A percentile compares a stretch with the other conserved stretches of the same genome.
These are phyloP conservation scores for Cryptococcus sp. DNA, from an alignment of 1,284 basidiomycete genomes.

Conservation along the genomic window DNA sequence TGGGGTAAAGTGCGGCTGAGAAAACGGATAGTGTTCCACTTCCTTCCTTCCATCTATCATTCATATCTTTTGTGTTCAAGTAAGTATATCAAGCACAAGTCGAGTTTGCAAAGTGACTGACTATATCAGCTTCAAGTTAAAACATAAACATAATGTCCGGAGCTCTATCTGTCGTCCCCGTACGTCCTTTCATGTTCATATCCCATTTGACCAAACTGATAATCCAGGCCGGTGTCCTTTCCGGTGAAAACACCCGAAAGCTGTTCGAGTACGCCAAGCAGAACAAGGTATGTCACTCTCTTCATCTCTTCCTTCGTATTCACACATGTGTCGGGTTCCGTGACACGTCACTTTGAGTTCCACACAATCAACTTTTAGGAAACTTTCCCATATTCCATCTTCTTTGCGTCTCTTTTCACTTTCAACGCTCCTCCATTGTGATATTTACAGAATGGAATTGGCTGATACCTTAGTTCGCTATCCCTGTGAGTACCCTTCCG, in stretches of 20 bases:
- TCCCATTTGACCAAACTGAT: too few species aligned
- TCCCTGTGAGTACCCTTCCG: slow-evolving; percentile 60
- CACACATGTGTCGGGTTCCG: background rate
- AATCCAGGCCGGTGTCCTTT: slow-evolving; percentile 80
- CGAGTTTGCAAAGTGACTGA: background rate
- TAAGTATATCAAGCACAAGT: background rate
- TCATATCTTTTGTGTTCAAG: background rate
- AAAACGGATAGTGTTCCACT: too few species aligned
- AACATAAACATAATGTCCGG: slow-evolving; percentile 13
- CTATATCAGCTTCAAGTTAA: background rate
- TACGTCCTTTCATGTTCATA: slow-evolving; percentile 8
- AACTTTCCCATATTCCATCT: background rate
- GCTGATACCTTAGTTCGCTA: slow-evolving; percentile 61
- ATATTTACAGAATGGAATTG: slow-evolving; percentile 1
- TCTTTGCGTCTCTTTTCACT: background rate
- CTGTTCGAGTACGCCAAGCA: slow-evolving; percentile 82
- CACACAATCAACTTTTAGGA: too few species aligned
- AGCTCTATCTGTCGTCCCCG: slow-evolving; percentile 43
- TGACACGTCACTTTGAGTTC: too few species aligned
- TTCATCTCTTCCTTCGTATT: background rate
- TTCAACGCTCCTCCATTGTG: background rate
- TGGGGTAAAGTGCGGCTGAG: too few species aligned
- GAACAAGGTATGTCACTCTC: slow-evolving; percentile 59
- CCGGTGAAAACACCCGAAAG: slow-evolving; percentile 80
- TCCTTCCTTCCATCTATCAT: background rate